Evolutionary conservation across 2,329 filamentous ascomycete species (phyloP).

Genomic region (Arthrinium puccinioides): DNA sequence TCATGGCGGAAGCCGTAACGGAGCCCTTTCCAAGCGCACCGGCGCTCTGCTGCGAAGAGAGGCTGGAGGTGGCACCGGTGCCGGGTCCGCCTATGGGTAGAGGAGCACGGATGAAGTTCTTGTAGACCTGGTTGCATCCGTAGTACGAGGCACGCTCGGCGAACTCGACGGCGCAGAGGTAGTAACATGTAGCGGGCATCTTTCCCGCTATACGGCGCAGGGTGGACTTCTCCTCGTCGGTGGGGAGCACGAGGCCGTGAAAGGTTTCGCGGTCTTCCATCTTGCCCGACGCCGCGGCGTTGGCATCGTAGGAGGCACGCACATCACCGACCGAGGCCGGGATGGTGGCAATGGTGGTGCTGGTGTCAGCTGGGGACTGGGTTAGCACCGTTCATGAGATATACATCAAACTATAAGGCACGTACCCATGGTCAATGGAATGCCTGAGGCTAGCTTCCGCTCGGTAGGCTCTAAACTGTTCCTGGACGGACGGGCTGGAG

Average conservation of each 20-base stretch:
- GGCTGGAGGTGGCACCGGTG: slow-evolving; percentile 27
- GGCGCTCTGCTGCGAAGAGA: slow-evolving; percentile 27
- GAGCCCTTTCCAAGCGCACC: slow-evolving; percentile 43
- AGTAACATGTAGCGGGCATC: slow-evolving; percentile 34
- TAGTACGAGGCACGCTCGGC: slow-evolving; percentile 45
- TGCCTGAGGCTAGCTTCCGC: background rate
- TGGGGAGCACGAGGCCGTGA: slow-evolving; percentile 29
- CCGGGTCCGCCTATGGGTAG: slow-evolving; percentile 45
- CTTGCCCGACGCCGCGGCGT: slow-evolving; percentile 2
- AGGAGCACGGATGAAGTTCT: slow-evolving; percentile 55
- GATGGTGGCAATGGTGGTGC: slow-evolving; percentile 14
- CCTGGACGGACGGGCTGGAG: background rate
- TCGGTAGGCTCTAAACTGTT: background rate
- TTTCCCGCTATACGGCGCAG: slow-evolving; percentile 38
- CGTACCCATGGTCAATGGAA: background rate
- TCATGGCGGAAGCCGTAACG: slow-evolving; percentile 38
- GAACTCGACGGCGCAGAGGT: slow-evolving; percentile 47
- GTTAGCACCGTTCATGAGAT: background rate
- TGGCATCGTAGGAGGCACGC: slow-evolving; percentile 2
- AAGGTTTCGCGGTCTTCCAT: slow-evolving; percentile 18
- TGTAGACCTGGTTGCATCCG: slow-evolving; percentile 29
- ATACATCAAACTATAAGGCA: background rate
- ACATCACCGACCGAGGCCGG: slow-evolving; percentile 15
- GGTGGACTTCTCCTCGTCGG: slow-evolving; percentile 34
- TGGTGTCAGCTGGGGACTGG: slow-evolving; percentile 7